Percentiles rank a stretch among this genome's conserved stretches.
Conservation (phyloP, 345 rosid species). For the Dipteronia dyeriana region DNA sequence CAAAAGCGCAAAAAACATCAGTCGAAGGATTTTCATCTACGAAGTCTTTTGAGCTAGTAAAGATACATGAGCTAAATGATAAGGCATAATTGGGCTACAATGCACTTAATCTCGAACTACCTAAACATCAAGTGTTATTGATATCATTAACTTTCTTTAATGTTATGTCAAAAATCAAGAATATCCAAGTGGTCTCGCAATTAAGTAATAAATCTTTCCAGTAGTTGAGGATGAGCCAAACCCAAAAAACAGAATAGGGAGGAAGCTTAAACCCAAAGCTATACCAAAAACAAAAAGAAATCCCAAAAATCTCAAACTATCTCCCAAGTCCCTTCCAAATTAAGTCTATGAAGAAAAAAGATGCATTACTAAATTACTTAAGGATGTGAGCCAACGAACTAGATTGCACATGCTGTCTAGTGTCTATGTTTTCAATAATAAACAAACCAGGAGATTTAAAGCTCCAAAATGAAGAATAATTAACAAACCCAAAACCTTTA, state of each 20-base stretch:
- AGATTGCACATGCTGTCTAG: background rate
- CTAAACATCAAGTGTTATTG: background rate
- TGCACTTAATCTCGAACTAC: background rate
- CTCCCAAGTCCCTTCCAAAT: background rate
- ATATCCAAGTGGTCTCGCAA: background rate
- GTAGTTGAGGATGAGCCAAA: background rate
- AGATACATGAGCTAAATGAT: background rate
- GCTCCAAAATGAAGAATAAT: background rate
- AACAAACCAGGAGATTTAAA: background rate
- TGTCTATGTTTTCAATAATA: background rate
- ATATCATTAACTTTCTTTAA: background rate
- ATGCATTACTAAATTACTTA: background rate
- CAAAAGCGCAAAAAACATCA: slow-evolving; percentile 21
- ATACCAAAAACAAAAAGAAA: background rate
- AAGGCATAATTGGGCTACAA: background rate
- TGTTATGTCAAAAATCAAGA: background rate
- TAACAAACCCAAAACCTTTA: background rate
- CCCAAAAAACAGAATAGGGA: background rate
- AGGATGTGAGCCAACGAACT: background rate
- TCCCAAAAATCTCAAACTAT: background rate
- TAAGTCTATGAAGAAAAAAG: too few species aligned
- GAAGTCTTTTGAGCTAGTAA: background rate
- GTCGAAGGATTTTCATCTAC: slow-evolving; percentile 16
- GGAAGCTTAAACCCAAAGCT: background rate
- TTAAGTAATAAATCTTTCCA: background rate